Evolutionary conservation across 345 rosid genomes (phyloP).

Genomic region (Lepidium didymum): DNA sequence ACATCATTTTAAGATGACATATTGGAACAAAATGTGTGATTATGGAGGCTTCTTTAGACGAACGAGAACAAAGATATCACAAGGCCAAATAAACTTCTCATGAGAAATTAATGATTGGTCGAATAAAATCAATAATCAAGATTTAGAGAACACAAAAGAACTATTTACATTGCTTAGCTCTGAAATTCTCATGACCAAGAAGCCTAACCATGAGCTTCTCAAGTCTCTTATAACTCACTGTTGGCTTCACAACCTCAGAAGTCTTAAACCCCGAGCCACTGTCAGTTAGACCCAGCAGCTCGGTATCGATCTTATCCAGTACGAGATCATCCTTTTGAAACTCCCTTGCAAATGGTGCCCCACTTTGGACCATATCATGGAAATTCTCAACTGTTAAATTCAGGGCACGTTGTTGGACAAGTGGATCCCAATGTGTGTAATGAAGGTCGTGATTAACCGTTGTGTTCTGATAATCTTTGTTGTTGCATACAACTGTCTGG

Average conservation of each 20-base stretch:
- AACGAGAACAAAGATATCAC: not conserved
- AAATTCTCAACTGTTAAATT: conserved; percentile 51
- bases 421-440: conserved; percentile 70
- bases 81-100: not conserved
- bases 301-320: conserved; percentile 57
- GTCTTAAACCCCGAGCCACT: conserved; percentile 36
- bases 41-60: not conserved
- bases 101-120: not conserved
- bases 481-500: conserved; percentile 87
- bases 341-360: conserved; percentile 82
- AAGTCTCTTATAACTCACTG: conserved; percentile 52
- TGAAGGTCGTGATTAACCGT: conserved; percentile 78
- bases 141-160: not conserved
- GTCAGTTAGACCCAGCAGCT: conserved; percentile 40
- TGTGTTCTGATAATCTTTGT: conserved; percentile 86
- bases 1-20: not conserved
- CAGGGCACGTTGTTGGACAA: conserved; percentile 62
- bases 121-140: conserved; percentile 2
- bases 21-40: not conserved
- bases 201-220: conserved; percentile 64
- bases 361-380: conserved; percentile 66
- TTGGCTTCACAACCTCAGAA: conserved; percentile 51
- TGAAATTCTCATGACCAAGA: conserved; percentile 60
- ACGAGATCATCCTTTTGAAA: conserved; percentile 52
- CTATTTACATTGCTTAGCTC: conserved; percentile 81